Base-by-base conservation (phyloP, 208 protist genomes). In the Leptomonas pyrrhocoris region DNA sequence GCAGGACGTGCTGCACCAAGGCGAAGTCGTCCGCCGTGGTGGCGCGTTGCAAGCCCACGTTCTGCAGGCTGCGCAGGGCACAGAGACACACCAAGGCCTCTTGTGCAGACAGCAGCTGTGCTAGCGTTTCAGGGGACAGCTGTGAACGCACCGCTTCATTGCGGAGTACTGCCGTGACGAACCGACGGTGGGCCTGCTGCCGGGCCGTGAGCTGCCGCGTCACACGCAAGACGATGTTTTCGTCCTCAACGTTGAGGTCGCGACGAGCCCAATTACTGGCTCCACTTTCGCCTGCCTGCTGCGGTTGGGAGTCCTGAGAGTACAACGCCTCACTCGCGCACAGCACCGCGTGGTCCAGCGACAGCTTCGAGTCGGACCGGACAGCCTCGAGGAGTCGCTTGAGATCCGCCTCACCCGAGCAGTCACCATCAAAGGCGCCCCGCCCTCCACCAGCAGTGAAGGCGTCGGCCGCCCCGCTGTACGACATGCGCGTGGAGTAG, bases 111-210 rank as follows among this genome's bases (percentile, higher is more conserved):
- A 95, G 49, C 31, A 95, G 53, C 53, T 81, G 74, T 36, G 83
- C 90, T 43, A 93, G 61, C 13, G 88, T 91, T 19, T 63, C 31
- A 3, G 74, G 61, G 2, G 68, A 77, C 18, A 95, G 79, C 38
- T 62, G 56, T 23, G 55, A 31, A 8, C 43, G 72, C 25, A 88
- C 66, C 28, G 70, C 59, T 21, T 69, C 79, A 56, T 89, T 28
- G 28, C 80, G 63, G n/a, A 95, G 76, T 23, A 93, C 67, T 5
- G 83, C 83, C 8, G 83, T 50, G 27, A 95, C 18, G 42, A 95
- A 89, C n/a, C 72, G 81, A 28, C 88, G 85, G 62, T 95, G 90
- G 34, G 80, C 58, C 63, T 93, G 83, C 73, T 95, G 87, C 18
- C 85, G 74, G 2, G 61, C 75, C 18, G 80, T 80, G 28, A 95